A percentile compares a stretch with the other conserved stretches of the same genome.
These are phyloP conservation scores for Clitopilus hobsonii DNA, from an alignment of 768 basidiomycete species.

Conservation along the genomic window DNA sequence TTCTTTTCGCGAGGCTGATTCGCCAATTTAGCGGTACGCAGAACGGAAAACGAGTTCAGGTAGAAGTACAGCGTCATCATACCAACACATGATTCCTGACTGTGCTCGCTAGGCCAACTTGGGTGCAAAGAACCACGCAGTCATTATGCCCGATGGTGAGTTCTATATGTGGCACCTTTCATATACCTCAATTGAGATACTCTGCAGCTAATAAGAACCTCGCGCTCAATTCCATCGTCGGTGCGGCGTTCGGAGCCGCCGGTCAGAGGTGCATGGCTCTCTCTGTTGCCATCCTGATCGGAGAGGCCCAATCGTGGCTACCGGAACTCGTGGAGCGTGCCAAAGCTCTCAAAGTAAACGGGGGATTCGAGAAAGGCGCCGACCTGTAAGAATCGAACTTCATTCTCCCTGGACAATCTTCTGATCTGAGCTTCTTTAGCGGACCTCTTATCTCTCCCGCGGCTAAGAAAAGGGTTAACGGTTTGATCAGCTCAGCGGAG, in stretches of 20 bases:
- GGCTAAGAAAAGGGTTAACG: constrained; percentile 73
- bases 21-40: constrained; percentile 57
- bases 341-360: constrained; percentile 72
- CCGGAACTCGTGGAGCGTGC: constrained; percentile 84
- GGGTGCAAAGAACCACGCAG: constrained; percentile 96
- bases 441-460: constrained; percentile 80
- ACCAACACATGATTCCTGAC: neutral
- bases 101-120: constrained; percentile 44
- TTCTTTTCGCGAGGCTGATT: constrained; percentile 3
- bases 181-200: neutral
- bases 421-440: constrained; percentile 24
- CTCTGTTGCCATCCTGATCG: constrained; percentile 87
- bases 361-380: constrained; percentile 83
- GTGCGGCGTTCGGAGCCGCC: constrained; percentile 95
- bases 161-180: neutral
- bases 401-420: neutral
- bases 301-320: constrained; percentile 74
- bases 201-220: constrained; percentile 82
- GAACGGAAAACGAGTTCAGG: constrained; percentile 88
- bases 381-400: constrained; percentile 55
- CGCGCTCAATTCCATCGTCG: constrained; percentile 86
- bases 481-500: constrained; percentile 68
- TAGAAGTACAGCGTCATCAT: constrained; percentile 15
- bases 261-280: constrained; percentile 98
- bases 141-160: constrained; percentile 90